Conservation (phyloP, 371 early-diverging fungal species). For the Mucor irregularis region DNA sequence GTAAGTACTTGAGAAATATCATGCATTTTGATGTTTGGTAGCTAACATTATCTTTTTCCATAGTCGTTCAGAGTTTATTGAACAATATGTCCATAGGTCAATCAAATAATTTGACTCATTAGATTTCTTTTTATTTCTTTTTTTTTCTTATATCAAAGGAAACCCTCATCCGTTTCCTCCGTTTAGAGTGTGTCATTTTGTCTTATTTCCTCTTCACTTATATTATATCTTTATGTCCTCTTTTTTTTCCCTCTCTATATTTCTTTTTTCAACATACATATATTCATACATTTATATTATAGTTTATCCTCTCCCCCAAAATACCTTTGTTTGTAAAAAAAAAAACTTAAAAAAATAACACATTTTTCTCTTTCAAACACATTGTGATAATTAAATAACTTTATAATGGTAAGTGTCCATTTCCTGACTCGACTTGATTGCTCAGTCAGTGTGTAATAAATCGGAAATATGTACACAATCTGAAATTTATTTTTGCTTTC, state of each 20-base stretch:
- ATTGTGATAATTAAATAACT: no score
- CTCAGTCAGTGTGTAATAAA: no score
- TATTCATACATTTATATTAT: not conserved
- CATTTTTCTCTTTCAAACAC: no score
- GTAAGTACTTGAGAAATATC: slow-evolving; percentile 9
- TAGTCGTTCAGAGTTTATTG: slow-evolving; percentile 27
- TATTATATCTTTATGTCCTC: not conserved
- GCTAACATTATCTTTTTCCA: not conserved
- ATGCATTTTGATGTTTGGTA: not conserved
- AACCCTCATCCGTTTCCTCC: no score
- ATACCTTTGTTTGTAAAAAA: not conserved
- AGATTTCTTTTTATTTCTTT: not conserved
- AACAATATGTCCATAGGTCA: slow-evolving; percentile 26
- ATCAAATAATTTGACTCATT: slow-evolving; percentile 15
- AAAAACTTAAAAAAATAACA: not conserved
- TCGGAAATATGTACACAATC: no score
- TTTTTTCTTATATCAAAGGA: no score
- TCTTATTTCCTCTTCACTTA: not conserved
- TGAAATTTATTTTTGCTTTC: slow-evolving; percentile 17
- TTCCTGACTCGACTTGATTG: no score
- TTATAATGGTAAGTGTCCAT: no score
- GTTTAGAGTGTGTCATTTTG: slow-evolving; percentile 1
- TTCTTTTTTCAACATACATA: not conserved
- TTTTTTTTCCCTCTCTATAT: not conserved
- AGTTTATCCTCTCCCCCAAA: not conserved